phyloP scores from a whole-genome alignment of 2,329 filamentous ascomycete species.

The Alternaria gansuensis region DNA sequence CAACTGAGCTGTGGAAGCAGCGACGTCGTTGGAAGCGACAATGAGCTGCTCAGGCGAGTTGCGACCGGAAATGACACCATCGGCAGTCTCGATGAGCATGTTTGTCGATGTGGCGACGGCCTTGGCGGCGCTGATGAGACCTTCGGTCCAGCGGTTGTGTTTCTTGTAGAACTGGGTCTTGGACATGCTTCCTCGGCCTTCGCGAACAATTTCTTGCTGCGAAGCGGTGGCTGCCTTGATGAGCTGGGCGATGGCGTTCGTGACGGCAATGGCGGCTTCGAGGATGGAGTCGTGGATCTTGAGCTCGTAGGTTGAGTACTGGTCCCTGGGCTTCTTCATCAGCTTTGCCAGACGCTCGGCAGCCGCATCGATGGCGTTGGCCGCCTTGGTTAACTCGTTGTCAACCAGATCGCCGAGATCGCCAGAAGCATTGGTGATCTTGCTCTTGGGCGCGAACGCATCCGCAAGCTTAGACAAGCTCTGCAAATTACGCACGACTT shows the following conservation, averaged over 20 bases:
- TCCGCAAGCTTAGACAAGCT: conserved; percentile 93
- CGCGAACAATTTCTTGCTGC: conserved; percentile 95
- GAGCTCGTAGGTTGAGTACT: conserved; percentile 94
- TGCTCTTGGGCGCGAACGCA: conserved; percentile 87
- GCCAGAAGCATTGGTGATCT: conserved; percentile 78
- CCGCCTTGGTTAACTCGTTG: conserved; percentile 88
- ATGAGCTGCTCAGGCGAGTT: conserved; percentile 97
- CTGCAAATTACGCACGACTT: conserved; percentile 93
- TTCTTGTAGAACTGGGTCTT: conserved; percentile 99
- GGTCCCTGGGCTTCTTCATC: conserved; percentile 94
- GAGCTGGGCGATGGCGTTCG: conserved; percentile 88
- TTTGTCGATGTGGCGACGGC: conserved; percentile 94
- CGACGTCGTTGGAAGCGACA: conserved; percentile 95
- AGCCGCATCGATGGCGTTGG: conserved; percentile 92
- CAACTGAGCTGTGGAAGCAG: conserved; percentile 93
- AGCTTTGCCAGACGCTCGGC: conserved; percentile 88
- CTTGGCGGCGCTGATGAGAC: conserved; percentile 95
- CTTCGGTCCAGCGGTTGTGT: conserved; percentile 99
- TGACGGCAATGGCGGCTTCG: conserved; percentile 90
- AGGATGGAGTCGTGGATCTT: conserved; percentile 96
- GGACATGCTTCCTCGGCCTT: conserved; percentile 86
- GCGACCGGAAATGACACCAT: conserved; percentile 89
- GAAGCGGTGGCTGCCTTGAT: conserved; percentile 94
- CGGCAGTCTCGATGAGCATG: conserved; percentile 95
- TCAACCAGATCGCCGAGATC: conserved; percentile 95